Conservation (phyloP, 2,329 filamentous ascomycete species). For the Colletotrichum paranaense region DNA sequence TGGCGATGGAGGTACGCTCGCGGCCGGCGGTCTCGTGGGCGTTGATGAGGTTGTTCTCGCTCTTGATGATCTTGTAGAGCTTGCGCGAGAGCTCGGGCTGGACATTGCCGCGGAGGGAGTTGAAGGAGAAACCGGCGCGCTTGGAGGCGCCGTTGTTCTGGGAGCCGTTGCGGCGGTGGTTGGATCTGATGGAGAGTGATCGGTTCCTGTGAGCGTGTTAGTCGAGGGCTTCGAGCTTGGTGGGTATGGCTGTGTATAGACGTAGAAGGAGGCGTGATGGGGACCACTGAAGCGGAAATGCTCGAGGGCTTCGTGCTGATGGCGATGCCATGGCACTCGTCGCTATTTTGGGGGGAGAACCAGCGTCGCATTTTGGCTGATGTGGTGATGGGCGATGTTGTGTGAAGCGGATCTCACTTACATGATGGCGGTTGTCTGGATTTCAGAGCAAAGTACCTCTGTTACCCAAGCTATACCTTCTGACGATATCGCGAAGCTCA, state of each 20-base stretch:
- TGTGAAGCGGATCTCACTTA: constrained; percentile 19
- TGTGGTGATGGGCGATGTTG: not conserved
- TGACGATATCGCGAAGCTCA: not conserved
- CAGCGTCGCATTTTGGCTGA: constrained; percentile 17
- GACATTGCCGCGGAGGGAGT: constrained; percentile 83
- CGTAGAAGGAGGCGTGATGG: not conserved
- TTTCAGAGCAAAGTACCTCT: not conserved
- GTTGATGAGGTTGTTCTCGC: constrained; percentile 87
- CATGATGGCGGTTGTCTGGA: constrained; percentile 9
- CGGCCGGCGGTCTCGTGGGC: constrained; percentile 87
- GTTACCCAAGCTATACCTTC: not conserved
- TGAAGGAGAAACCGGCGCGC: constrained; percentile 76
- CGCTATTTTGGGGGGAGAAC: constrained; percentile 24
- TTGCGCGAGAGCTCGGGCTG: constrained; percentile 91
- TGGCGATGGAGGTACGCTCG: constrained; percentile 86
- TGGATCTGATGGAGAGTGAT: constrained; percentile 78
- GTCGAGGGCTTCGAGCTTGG: not conserved
- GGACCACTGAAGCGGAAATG: not conserved
- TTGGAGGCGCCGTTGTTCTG: constrained; percentile 52
- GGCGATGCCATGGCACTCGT: constrained; percentile 1
- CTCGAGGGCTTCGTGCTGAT: not conserved
- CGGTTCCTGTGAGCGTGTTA: constrained; percentile 68
- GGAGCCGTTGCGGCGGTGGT: constrained; percentile 58
- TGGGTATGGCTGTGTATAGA: not conserved
- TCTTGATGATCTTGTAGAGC: constrained; percentile 94